Evolutionary conservation across 2,329 filamentous ascomycete species (phyloP), one percentile per base, ranked within the genome.

Genomic region (Monilinia fructigena): DNA sequence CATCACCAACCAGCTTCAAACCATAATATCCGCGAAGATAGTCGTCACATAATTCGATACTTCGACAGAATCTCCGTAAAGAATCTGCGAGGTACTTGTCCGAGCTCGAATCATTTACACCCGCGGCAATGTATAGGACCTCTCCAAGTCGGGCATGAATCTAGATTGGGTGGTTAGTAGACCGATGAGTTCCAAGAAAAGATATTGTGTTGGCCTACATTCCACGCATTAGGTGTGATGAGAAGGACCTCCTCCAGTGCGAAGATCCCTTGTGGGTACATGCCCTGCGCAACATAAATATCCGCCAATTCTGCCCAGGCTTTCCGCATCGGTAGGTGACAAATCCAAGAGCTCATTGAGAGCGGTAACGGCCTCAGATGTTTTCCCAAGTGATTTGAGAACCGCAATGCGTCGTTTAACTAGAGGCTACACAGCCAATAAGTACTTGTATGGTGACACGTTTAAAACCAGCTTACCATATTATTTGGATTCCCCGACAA

Each of bases 21-120:
- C 95, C 95, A 78, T 97, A 98, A 77, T 93, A 96, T 1, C 93
- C 95, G 68, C 95, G 87, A 69, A 98, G 79, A 76, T 97, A 98
- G 76, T 93, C 88, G 73, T 97, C 91, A 75, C 95, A 98, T 63
- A 99, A 85, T 79, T 99, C 95, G 70, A 98, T 86, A 74, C 93
- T 95, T 73, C 95, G 86, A 76, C 90, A 91, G 78, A 96, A 98
- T 70, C 93, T 87, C 75, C 92, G 91, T 64, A 97, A 78, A 6
- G 92, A 88, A 75, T 93, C 90, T 54, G 85, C 82, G 65, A 95
- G 80, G 72, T 86, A 81, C 75, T 83, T 84, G 54, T 81, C 78
- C 3, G 69, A 61, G 53, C 66, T 70, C 42, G 79, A 75, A 38
- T 79, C 77, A 5, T 75, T 78, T 62, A 80, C 78, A 55, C 80